phyloP scores from a whole-genome alignment of 768 basidiomycete species.

The Serpula lacrymans region DNA sequence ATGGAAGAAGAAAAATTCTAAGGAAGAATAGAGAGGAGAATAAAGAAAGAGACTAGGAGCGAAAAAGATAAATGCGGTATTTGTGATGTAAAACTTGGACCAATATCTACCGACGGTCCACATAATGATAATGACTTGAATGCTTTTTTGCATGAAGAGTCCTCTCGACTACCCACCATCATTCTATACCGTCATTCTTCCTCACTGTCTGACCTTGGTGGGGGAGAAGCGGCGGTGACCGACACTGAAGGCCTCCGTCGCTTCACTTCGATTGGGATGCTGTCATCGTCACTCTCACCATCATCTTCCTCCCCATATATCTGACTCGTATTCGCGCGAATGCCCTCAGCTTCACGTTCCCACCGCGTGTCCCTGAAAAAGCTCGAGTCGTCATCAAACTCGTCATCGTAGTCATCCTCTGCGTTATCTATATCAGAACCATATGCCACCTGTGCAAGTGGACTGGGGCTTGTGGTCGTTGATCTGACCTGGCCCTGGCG shows the following conservation, averaged over 20 bases:
- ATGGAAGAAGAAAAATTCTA: conserved; percentile 1
- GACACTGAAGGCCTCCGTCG: conserved; percentile 32
- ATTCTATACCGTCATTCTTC: too few species aligned
- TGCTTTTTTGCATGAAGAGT: too few species aligned
- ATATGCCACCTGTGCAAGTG: conserved; percentile 32
- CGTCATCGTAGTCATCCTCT: conserved; percentile 27
- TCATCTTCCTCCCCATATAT: conserved; percentile 29
- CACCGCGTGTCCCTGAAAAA: conserved; percentile 29
- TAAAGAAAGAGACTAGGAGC: too few species aligned
- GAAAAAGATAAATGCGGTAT: neutral
- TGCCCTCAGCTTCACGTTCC: conserved; percentile 19
- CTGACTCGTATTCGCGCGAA: conserved; percentile 30
- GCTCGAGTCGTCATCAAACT: conserved; percentile 30
- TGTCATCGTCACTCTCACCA: conserved; percentile 36
- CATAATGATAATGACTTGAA: too few species aligned
- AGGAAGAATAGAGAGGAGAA: conserved; percentile 4
- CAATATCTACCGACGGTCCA: too few species aligned
- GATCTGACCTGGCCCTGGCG: conserved; percentile 21
- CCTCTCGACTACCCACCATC: too few species aligned
- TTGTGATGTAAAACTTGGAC: too few species aligned
- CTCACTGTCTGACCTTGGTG: conserved; percentile 22
- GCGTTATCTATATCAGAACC: conserved; percentile 29
- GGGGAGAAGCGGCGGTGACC: conserved; percentile 19
- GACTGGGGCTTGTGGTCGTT: conserved; percentile 36
- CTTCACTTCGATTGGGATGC: conserved; percentile 30